Conservation (phyloP, 306 rosid genomes). For the Gastrolobium villosum region DNA sequence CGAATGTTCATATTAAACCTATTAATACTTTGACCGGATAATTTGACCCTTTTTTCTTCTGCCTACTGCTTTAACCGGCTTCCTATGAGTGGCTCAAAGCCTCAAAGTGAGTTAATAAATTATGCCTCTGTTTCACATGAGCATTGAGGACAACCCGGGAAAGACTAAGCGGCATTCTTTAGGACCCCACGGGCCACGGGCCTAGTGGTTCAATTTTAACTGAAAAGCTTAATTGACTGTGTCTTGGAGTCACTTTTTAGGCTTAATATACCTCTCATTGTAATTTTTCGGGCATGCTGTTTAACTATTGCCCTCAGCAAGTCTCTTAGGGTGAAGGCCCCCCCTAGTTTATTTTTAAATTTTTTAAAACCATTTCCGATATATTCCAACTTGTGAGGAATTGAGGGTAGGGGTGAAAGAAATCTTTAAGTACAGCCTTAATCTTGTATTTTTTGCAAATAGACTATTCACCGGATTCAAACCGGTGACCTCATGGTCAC, state of each 20-base stretch:
- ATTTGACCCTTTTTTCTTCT: not conserved
- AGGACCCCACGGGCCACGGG: not conserved
- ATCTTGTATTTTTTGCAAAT: too few species aligned
- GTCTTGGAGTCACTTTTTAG: conserved; percentile 28
- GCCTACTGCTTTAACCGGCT: not conserved
- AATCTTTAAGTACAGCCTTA: too few species aligned
- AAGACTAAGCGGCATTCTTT: not conserved
- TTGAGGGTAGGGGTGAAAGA: too few species aligned
- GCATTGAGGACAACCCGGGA: not conserved
- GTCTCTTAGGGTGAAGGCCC: not conserved
- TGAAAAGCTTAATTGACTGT: conserved; percentile 3
- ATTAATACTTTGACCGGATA: not conserved
- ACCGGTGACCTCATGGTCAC: too few species aligned
- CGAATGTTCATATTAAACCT: not conserved
- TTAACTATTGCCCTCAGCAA: not conserved
- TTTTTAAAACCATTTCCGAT: too few species aligned
- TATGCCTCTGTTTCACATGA: conserved; percentile 5
- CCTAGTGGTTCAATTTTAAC: not conserved
- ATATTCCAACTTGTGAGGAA: too few species aligned
- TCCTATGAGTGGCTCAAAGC: not conserved
- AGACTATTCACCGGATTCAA: too few species aligned
- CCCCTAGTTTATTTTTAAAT: not conserved
- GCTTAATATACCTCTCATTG: not conserved
- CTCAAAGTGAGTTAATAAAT: not conserved
- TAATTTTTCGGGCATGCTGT: not conserved